These are phyloP conservation scores for Cytospora paraplurivora DNA, from an alignment of 2,329 filamentous ascomycete genomes.

Conservation along the genomic window DNA sequence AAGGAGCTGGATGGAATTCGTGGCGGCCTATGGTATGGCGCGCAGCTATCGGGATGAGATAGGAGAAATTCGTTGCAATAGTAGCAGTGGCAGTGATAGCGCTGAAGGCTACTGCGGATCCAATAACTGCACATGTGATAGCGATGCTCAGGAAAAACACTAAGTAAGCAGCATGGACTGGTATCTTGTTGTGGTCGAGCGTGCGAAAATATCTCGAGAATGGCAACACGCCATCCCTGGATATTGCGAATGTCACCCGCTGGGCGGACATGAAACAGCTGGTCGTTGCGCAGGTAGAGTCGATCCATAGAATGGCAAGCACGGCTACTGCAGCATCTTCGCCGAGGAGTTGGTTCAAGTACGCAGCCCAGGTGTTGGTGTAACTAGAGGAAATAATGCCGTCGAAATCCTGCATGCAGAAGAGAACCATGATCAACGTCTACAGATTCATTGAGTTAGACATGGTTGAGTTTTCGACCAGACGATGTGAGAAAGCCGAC, in stretches of 20 bases:
- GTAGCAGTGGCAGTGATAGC: conserved; percentile 43
- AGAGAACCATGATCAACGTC: conserved; percentile 43
- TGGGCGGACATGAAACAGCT: conserved; percentile 43
- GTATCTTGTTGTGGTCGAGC: conserved; percentile 39
- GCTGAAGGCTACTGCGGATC: conserved; percentile 40
- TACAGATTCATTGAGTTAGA: background rate
- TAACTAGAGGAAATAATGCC: conserved; percentile 40
- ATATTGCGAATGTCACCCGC: conserved; percentile 44
- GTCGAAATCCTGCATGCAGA: conserved; percentile 45
- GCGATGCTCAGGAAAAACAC: conserved; percentile 38
- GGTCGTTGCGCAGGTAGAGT: conserved; percentile 42
- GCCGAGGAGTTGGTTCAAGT: conserved; percentile 42
- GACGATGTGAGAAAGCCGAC: too few species aligned
- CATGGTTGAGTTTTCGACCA: background rate
- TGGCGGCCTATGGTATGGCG: conserved; percentile 41
- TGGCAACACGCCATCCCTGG: conserved; percentile 43
- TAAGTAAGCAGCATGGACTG: conserved; percentile 41
- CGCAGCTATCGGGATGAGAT: conserved; percentile 43
- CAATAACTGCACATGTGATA: conserved; percentile 42
- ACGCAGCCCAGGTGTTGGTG: conserved; percentile 44
- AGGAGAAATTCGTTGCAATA: conserved; percentile 43
- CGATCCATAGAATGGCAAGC: conserved; percentile 41
- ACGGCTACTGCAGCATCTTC: conserved; percentile 40
- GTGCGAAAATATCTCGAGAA: conserved; percentile 39
- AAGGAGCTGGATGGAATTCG: conserved; percentile 39